Base-by-base conservation (phyloP, 345 rosid genomes). In the Citropsis articulata region DNA sequence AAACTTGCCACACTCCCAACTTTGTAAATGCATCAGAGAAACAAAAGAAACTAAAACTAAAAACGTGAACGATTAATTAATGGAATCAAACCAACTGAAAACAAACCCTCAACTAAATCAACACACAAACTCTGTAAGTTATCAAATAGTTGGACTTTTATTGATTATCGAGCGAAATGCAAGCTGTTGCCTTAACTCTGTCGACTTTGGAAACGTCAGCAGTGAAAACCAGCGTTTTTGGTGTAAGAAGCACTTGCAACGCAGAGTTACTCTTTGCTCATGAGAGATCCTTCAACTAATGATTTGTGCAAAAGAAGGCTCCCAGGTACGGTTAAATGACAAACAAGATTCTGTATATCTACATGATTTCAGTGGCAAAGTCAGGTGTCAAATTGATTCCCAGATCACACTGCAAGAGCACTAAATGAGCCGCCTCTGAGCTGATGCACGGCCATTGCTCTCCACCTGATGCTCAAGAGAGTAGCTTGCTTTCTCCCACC, bases 31-130 rank as follows among this genome's bases (percentile, higher is more conserved):
- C 22, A 40, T 9, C 18, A 56, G 19, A 24, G 33, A 38, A 59
- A 6, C 50, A 33, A 22, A n/a, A 35, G 35, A 24, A 6, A 56
- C 21, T 1, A 35, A 7, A 0, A 45, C 18, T 45, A 13, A 12
- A 2, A 68, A 38, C 7, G 31, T 25, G 4, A 35, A 56, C 45
- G 30, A 77, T 28, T 45, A 77, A 68, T 67, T 24, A 77, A 77
- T 67, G 67, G 42, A 69, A 57, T 68, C 79, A 77, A 57, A 59
- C 73, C 31, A 76, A n/a, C 56, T 9, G 19, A 73, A 38, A 73
- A 27, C 73, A 69, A 42, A n/a, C 79, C 53, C 55, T 57, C 65
- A 36, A 35, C 73, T 56, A 55, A 24, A 50, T 48, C 40, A 33
- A 66, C 70, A 75, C 59, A 57, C 68, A 59, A 59, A 69, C 68